Base-by-base conservation (phyloP, 2,329 filamentous ascomycete genomes). In the Trichophyton mentagrophytes region DNA sequence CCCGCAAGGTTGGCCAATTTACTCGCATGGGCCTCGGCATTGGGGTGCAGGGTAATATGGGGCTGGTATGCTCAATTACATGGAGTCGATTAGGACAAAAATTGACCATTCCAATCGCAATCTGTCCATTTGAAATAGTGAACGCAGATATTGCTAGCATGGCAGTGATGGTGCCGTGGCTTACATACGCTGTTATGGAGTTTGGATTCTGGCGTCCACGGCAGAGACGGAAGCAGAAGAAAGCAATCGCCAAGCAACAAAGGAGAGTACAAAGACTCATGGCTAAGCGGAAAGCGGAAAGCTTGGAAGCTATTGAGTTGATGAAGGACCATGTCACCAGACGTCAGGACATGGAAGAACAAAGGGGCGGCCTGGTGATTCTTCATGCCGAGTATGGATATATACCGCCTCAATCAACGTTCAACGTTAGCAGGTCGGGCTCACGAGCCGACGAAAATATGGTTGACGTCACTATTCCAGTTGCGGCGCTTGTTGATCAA, bases 401-500 rank as follows among this genome's bases (percentile, higher is more conserved):
- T 64, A 65, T 69, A 46, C 69, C 73, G 6, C 65, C 68, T 2
- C 38, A 46, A 4, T 30, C 58, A 2, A 69, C 67, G 62, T 69
- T 68, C 51, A 60, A 61, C 7, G 66, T 66, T 33, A 60, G 58
- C 11, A 66, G 64, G 20, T n/a, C n/a, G n/a, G 44, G 58, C 17
- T 44, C 57, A 38, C 49, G 17, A n/a, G 30, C 17, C 5, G 9
- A 46, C 36, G 51, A 47, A 17, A 46, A 30, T 20, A 57, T 63
- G 42, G 68, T 70, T 13, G 73, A 77, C 66, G 75, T 77, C 33
- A 76, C 74, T 2, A 70, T 76, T 36, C 72, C 75, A 3, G 70
- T 77, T n/a, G 75, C 75, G 60, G 73, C 73, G n/a, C 66, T 76
- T 59, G 75, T 77, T 11, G 73, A 76, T 53, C 70, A 69, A 38